Base-by-base conservation (phyloP, 345 rosid genomes). In the Aethionema arabicum region DNA sequence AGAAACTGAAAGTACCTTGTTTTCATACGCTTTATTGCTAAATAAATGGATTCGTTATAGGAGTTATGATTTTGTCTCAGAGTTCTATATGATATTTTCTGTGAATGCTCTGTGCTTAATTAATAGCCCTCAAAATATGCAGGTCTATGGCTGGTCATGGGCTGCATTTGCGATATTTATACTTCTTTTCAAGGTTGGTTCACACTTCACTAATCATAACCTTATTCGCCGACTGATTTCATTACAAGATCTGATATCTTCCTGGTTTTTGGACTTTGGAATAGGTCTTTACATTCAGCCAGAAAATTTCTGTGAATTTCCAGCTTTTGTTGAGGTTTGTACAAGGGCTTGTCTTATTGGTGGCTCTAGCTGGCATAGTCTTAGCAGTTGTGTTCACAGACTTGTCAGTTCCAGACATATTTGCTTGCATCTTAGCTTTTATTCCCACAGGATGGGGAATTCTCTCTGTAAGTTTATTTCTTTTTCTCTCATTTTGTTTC, bases 401-500 rank as follows among this genome's bases (percentile, higher is more conserved):
- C 0, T 66, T 93, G 60, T 59, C 96, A 14, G 67, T 93, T 37
- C 11, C 81, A 3, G 99, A 93, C 65, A 59, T 93, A 68, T 83
- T 93, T 61, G 97, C 97, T 59, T 69, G 79, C 77, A 59, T 90
- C 48, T 67, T 90, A 65, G 99, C 97, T 52, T 93, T 93, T 64
- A 46, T 87, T 45, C 95, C 99, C 29, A 93, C 99, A 12, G 97
- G 96, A 55, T 93, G 99, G 99, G 97, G 87, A 72, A 85, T 93
- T 66, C 80, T 90, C 30, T 90, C 73, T 4, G 99, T 93, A 62
- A 90, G 96, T 67, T 27, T 59, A 30, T 52, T 62, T 14, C 48
- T 55, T 43, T 43, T 46, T 12, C n/a, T 8, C 51, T 35, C 50
- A 16, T 21, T 21, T 1, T 1, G 27, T 21, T 21, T 21, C 27